Evolutionary conservation across 164 flowering plant genomes (phyloP).

Genomic region (Aristolochia californica): DNA sequence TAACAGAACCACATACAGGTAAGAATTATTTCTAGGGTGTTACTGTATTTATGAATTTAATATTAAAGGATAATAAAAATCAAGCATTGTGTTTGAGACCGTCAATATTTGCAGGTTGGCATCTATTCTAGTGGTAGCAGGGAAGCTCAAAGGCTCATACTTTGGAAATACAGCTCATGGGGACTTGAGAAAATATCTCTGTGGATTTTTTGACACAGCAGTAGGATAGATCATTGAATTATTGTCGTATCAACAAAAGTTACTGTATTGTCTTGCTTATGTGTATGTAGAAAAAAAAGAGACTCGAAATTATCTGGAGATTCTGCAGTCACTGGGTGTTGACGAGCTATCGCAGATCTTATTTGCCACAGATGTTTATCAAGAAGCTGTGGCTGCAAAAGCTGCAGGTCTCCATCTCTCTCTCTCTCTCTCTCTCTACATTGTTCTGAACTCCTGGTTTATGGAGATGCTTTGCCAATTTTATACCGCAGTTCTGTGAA

Average conservation of each 20-base stretch:
- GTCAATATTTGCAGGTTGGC: conserved; percentile 52
- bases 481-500: too few species aligned
- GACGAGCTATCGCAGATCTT: conserved; percentile 70
- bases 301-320: conserved; percentile 63
- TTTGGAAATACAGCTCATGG: conserved; percentile 81
- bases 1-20: too few species aligned
- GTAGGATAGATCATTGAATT: conserved; percentile 50
- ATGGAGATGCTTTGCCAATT: too few species aligned
- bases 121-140: conserved; percentile 98
- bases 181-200: conserved; percentile 70
- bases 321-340: conserved; percentile 66
- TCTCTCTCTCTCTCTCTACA: too few species aligned
- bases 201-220: conserved; percentile 80
- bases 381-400: conserved; percentile 89
- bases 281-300: conserved; percentile 61
- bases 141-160: conserved; percentile 88
- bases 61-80: too few species aligned
- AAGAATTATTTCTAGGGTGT: too few species aligned
- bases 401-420: conserved; percentile 90
- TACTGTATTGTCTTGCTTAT: background rate
- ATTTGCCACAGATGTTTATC: conserved; percentile 77
- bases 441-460: too few species aligned
- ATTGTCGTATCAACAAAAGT: background rate
- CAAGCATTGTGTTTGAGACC: too few species aligned
- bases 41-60: too few species aligned